Base-by-base conservation (phyloP, 352 stramenopile species). In the Globisporangium irregulare region DNA sequence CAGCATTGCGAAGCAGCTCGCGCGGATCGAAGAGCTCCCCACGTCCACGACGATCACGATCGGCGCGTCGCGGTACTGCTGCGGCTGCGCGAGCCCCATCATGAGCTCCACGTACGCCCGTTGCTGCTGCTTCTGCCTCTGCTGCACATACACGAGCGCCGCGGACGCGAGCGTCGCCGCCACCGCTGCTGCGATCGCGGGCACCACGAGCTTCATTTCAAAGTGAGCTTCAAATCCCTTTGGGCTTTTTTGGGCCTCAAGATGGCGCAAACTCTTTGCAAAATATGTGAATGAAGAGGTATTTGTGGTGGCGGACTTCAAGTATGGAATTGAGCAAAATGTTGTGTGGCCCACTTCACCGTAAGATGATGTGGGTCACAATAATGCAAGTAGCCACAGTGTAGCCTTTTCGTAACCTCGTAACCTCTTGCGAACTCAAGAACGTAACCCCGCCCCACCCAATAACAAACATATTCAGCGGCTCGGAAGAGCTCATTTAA, bases 1-100 rank as follows among this genome's bases (percentile, higher is more conserved):
- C 43, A 91, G 70, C 4, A 91, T 61, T 14, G 83, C 78, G 63
- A 97, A 98, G 55, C 90, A 93, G 62, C 86, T 97, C 67, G 90
- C 91, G 56, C 94, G 92, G 59, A 98, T 84, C 46, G 92, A 98
- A 20, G 92, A 98, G 75, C 91, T 98, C 64, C 94, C 95, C 32
- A 98, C 81, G 74, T 98, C 95, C 34, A 98, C 73, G 38, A 95
- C 86, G 57, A 98, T 71, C 51, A 82, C 71, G 32, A 91, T 67
- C 25, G 83, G 80, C 25, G 78, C 65, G 18, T 74, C 74, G 24
- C 70, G 73, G 67, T 89, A 90, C 38, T 74, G 59, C n/a, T 80
- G 56, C n/a, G 75, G 73, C 27, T 81, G 66, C 10, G 79, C 77
- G 18, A 74, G 20, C 0, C 80, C 77, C 4, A 41, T 54, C 20